phyloP scores from a whole-genome alignment of 352 stramenopile species.

The Globisporangium apiculatum region DNA sequence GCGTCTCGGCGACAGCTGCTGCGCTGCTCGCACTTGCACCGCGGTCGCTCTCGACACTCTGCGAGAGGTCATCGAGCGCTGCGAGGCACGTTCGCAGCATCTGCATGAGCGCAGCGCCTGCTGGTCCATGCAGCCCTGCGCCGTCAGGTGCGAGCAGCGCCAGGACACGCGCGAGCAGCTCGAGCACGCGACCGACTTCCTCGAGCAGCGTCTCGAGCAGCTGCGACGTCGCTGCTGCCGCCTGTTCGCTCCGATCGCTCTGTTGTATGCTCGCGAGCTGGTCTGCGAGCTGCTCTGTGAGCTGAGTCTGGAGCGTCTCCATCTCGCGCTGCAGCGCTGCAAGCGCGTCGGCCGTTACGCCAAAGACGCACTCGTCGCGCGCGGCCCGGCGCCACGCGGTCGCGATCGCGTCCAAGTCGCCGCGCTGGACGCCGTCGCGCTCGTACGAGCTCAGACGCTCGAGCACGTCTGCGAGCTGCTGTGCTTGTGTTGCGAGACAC shows the following conservation, averaged over 20 bases:
- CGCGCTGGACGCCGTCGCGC: slow-evolving; percentile 18
- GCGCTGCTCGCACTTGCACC: slow-evolving; percentile 10
- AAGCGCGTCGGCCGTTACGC: slow-evolving; percentile 26
- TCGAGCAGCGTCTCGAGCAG: slow-evolving; percentile 22
- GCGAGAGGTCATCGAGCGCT: slow-evolving; percentile 28
- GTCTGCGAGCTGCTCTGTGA: background rate
- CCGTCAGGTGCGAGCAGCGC: slow-evolving; percentile 21
- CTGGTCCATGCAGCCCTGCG: slow-evolving; percentile 7
- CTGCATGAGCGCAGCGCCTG: slow-evolving; percentile 30
- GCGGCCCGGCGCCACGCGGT: slow-evolving; percentile 36
- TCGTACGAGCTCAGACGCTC: slow-evolving; percentile 14
- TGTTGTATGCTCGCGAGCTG: background rate
- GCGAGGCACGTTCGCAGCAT: slow-evolving; percentile 28
- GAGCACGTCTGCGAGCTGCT: slow-evolving; percentile 15
- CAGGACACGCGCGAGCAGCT: slow-evolving; percentile 21
- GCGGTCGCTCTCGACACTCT: slow-evolving; percentile 16
- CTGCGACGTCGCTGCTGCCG: slow-evolving; percentile 12
- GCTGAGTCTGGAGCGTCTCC: slow-evolving; percentile 18
- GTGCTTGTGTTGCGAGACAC: slow-evolving; percentile 21
- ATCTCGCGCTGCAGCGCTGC: slow-evolving; percentile 25
- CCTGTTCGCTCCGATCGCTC: slow-evolving; percentile 7
- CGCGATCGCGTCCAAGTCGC: slow-evolving; percentile 20
- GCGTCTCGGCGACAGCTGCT: slow-evolving; percentile 27
- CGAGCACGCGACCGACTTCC: slow-evolving; percentile 21
- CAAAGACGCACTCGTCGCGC: slow-evolving; percentile 50